Evolutionary conservation across 2,329 filamentous ascomycete species (phyloP).

Genomic region (Talaromyces sp.): DNA sequence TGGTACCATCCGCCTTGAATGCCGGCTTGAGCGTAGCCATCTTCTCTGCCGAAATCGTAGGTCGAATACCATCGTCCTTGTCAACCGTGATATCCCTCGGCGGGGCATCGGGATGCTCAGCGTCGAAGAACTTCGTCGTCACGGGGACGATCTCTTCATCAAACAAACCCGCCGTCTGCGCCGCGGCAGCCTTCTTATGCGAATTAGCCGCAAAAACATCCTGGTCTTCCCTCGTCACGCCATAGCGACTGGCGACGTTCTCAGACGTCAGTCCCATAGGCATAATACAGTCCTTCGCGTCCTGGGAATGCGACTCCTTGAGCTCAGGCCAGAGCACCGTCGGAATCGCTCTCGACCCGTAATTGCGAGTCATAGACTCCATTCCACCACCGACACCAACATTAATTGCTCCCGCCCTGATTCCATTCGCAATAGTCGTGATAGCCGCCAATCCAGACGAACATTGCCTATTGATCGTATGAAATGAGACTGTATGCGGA

Average conservation of each 20-base stretch:
- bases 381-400: conserved; percentile 81
- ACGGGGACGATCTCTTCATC: conserved; percentile 77
- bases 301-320: conserved; percentile 58
- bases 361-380: conserved; percentile 96
- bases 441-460: conserved; percentile 74
- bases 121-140: conserved; percentile 62
- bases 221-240: conserved; percentile 69
- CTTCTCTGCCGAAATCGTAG: conserved; percentile 63
- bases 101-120: conserved; percentile 57
- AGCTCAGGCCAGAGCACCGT: conserved; percentile 74
- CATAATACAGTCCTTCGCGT: conserved; percentile 86
- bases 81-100: conserved; percentile 63
- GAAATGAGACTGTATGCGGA: conserved; percentile 67
- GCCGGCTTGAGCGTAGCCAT: conserved; percentile 79
- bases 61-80: conserved; percentile 78
- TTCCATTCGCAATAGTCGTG: conserved; percentile 67
- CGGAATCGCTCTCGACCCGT: conserved; percentile 79
- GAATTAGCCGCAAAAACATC: conserved; percentile 75
- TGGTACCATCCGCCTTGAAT: conserved; percentile 69
- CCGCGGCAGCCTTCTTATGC: conserved; percentile 68
- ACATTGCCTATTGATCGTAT: conserved; percentile 87
- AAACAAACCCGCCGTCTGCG: conserved; percentile 67
- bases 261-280: conserved; percentile 87
- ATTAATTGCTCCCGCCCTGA: conserved; percentile 68
- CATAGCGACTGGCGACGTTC: conserved; percentile 78